phyloP scores from a whole-genome alignment of 139 green algal genomes.

The Protoeuglena noctilucae region DNA sequence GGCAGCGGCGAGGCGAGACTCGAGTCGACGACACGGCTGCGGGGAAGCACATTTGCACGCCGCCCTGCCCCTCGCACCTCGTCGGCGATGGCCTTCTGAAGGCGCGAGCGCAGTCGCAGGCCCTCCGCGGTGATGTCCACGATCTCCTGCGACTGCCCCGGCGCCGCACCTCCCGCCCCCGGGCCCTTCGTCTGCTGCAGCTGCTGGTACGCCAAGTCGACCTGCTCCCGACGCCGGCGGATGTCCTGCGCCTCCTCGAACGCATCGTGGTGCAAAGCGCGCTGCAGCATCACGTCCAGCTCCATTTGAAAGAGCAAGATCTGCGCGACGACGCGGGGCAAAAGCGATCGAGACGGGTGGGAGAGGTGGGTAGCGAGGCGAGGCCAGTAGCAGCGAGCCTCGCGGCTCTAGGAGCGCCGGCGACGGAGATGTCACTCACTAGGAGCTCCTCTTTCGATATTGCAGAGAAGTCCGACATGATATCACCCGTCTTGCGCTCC shows the following conservation, averaged over 20 bases:
- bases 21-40: neutral
- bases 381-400: too few species aligned
- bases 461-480: neutral
- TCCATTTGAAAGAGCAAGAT: neutral
- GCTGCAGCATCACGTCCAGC: neutral
- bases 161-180: too few species aligned
- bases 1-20: too few species aligned
- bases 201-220: neutral
- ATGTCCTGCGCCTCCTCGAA: neutral
- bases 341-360: too few species aligned
- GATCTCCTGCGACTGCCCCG: neutral
- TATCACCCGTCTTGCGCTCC: too few species aligned
- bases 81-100: neutral
- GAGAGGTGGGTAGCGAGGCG: too few species aligned
- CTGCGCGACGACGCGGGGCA: too few species aligned
- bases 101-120: neutral
- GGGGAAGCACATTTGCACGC: neutral
- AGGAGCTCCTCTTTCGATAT: neutral
- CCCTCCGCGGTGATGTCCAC: neutral
- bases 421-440: too few species aligned
- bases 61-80: neutral
- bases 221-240: neutral
- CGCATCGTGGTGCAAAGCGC: neutral
- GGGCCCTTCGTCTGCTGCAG: neutral
- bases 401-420: too few species aligned